Evolutionary conservation across 441 rosid genomes (phyloP).

Genomic region (Sinapis alba): DNA sequence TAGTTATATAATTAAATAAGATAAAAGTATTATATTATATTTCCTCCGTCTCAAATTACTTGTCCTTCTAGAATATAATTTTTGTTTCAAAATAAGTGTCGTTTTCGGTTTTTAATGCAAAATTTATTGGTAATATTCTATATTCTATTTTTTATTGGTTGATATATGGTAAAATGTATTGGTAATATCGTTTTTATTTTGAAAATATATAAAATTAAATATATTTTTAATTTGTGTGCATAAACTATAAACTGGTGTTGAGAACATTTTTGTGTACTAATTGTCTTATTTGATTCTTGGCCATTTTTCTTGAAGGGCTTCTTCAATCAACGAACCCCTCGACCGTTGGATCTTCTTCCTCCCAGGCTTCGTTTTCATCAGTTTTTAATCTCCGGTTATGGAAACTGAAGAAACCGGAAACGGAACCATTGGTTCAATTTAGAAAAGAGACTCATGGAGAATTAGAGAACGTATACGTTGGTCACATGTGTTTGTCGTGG

Average conservation of each 20-base stretch:
- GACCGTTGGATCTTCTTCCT: slow-evolving; percentile 38
- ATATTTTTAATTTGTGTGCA: too few relatives aligned
- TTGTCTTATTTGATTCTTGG: background rate
- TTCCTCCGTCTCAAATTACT: too few relatives aligned
- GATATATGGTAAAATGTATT: too few relatives aligned
- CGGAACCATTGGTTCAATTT: slow-evolving; percentile 61
- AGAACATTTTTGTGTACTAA: background rate
- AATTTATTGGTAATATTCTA: too few relatives aligned
- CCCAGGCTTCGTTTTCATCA: slow-evolving; percentile 47
- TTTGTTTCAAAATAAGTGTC: too few relatives aligned
- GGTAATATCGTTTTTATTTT: too few relatives aligned
- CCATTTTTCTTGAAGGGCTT: slow-evolving; percentile 53
- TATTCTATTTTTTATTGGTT: too few relatives aligned
- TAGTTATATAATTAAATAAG: too few relatives aligned
- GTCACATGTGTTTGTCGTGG: slow-evolving; percentile 96
- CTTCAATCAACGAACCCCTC: slow-evolving; percentile 70
- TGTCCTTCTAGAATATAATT: too few relatives aligned
- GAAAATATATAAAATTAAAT: too few relatives aligned
- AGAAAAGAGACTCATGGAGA: slow-evolving; percentile 64
- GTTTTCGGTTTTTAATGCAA: too few relatives aligned
- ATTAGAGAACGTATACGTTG: slow-evolving; percentile 84
- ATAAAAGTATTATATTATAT: too few relatives aligned
- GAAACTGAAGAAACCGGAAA: slow-evolving; percentile 51
- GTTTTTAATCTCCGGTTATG: slow-evolving; percentile 51
- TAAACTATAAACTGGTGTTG: background rate